These are phyloP conservation scores for Saururus chinensis DNA, from an alignment of 164 flowering plant genomes.

Conservation along the genomic window DNA sequence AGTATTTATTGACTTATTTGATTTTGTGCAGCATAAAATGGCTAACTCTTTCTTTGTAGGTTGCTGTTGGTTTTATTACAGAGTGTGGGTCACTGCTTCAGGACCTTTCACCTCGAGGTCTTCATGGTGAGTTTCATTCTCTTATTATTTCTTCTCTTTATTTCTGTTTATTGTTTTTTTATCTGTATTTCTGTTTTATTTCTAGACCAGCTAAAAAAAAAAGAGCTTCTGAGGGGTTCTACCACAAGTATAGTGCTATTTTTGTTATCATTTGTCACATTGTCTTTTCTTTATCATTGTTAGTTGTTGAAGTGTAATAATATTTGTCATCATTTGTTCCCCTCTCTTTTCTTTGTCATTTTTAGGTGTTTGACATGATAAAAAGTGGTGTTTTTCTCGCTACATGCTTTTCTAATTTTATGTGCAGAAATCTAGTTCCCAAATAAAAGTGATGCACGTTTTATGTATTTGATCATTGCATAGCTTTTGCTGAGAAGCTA, in stretches of 20 bases:
- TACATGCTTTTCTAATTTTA: background rate
- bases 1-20: background rate
- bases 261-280: background rate
- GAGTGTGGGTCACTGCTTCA: conserved; percentile 93
- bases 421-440: background rate
- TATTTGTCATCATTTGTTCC: background rate
- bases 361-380: background rate
- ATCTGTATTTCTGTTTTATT: background rate
- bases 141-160: too few relatives aligned
- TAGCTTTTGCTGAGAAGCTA: too few relatives aligned
- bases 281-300: too few relatives aligned
- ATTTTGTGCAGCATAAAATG: background rate
- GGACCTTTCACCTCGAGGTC: conserved; percentile 76
- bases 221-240: too few relatives aligned
- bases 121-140: conserved; percentile 49
- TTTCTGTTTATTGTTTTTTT: conserved; percentile 2
- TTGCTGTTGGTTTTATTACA: conserved; percentile 88
- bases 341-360: background rate
- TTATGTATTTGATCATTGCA: background rate
- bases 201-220: background rate
- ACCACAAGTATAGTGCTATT: background rate
- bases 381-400: background rate
- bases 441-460: too few relatives aligned
- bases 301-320: too few relatives aligned
- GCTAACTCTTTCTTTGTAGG: conserved; percentile 12